Percentiles rank a stretch among this genome's conserved stretches.
These are phyloP conservation scores for Leptomonas seymouri DNA, from an alignment of 208 protist species.

Conservation along the genomic window DNA sequence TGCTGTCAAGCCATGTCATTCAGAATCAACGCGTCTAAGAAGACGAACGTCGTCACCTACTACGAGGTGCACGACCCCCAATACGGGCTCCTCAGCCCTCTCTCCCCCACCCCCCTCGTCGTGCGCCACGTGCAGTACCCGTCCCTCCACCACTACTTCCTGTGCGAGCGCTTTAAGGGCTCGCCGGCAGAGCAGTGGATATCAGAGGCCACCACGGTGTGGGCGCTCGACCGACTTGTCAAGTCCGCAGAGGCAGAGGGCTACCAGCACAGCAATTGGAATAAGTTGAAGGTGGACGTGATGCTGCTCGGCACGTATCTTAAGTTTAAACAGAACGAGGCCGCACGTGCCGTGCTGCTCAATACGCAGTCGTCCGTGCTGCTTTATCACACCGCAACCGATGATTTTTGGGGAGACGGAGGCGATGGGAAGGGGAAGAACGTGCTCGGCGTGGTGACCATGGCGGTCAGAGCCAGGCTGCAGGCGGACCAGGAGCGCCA, in stretches of 20 bases:
- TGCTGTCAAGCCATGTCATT: no score
- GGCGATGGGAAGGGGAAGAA: conserved; percentile 88
- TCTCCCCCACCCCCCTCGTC: conserved; percentile 80
- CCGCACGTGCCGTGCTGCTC: conserved; percentile 55
- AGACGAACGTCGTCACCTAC: conserved; percentile 60
- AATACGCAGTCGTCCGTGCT: conserved; percentile 63
- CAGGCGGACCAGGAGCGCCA: conserved; percentile 37
- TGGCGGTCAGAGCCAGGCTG: conserved; percentile 71
- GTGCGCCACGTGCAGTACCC: conserved; percentile 83
- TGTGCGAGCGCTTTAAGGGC: conserved; percentile 80
- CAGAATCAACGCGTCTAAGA: conserved; percentile 18
- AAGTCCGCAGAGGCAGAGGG: conserved; percentile 61
- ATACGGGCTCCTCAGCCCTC: conserved; percentile 79
- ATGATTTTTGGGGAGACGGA: conserved; percentile 88
- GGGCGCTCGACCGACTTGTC: conserved; percentile 81
- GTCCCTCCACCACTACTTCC: conserved; percentile 85
- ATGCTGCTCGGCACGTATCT: conserved; percentile 89
- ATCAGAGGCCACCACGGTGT: conserved; percentile 59
- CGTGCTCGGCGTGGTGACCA: conserved; percentile 77
- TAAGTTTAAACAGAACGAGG: conserved; percentile 90
- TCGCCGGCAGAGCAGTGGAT: conserved; percentile 55
- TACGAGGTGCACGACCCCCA: conserved; percentile 74
- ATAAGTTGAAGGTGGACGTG: conserved; percentile 81
- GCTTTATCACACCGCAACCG: conserved; percentile 77
- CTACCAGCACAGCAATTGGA: conserved; percentile 79